Evolutionary conservation across 129 eudicot species (phyloP), one percentile per base, ranked within the genome.

Genomic region (Flaveria brownii): DNA sequence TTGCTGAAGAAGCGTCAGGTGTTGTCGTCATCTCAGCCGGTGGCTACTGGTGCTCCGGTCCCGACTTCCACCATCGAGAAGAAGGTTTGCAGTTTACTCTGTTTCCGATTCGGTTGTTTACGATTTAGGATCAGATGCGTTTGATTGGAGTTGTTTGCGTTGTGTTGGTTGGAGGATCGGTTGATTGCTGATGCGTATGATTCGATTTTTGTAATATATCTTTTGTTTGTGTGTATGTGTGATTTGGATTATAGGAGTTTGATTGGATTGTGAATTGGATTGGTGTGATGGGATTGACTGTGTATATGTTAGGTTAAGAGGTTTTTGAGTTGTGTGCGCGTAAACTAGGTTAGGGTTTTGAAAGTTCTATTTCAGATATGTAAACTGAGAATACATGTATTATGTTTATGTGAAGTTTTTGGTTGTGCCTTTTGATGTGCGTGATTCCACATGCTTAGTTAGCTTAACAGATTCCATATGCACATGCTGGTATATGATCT

Each of bases 1-100:
- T 85, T 92, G 47, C 82, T 81, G 64, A 92, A 92, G 91, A 92
- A 92, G 85, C 93, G 96, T 33, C 89, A 90, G 77, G 96, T 86
- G 7, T 73, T 85, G 28, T 85, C 87, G 64, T 25, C 86, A 28
- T 54, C 86, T 4, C 92, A 83, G 80, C 90, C 80, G 63, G 73
- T 79, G 57, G 50, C 83, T 18, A 45, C 82, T 17, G 80, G 75
- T 28, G 84, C 64, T 80, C 33, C 92, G 36, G 62, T 52, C 36
- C 74, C 70, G 14, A 68, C 61, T 56, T 26, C 87, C 23, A 82
- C 77, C 61, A 55, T 75, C 72, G 92, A 87, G 43, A 85, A 87
- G 80, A 90, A 87, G 90, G 96, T 90, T 23, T 15, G 62, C 20
- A 87, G 96, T 90, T 17, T 15, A 68, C 20, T 67, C 25, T 59